These are phyloP conservation scores for Hypoxylon intermedium DNA, from an alignment of 495 filamentous ascomycete species.

Conservation along the genomic window DNA sequence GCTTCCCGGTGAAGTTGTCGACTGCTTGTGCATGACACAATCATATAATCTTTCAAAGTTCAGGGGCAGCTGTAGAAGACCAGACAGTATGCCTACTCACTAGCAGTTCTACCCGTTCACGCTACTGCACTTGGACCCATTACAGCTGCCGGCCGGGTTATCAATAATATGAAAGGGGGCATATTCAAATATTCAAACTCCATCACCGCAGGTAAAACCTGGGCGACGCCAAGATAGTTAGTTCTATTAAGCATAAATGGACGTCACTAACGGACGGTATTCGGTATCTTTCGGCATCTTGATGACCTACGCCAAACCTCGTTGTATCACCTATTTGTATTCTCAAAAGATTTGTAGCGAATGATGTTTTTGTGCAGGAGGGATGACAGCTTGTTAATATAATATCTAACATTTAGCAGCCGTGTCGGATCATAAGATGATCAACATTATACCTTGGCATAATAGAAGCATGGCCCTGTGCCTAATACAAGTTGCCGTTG, in stretches of 20 bases:
- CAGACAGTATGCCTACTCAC: too few species aligned
- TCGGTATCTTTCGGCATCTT: slow-evolving; percentile 30
- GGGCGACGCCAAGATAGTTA: slow-evolving; percentile 16
- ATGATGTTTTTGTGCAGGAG: neutral
- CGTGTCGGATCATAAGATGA: neutral
- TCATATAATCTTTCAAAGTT: neutral
- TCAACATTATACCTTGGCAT: neutral
- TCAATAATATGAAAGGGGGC: too few species aligned
- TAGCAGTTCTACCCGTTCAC: too few species aligned
- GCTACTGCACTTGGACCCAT: slow-evolving; percentile 1
- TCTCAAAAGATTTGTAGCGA: neutral
- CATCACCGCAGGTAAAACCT: slow-evolving; percentile 6
- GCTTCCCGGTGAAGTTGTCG: slow-evolving; percentile 14
- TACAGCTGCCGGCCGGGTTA: neutral
- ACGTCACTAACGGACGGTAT: slow-evolving; percentile 15
- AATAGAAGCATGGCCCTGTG: neutral
- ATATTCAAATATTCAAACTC: too few species aligned
- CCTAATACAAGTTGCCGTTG: too few species aligned
- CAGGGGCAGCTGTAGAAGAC: too few species aligned
- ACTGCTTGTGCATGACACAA: neutral
- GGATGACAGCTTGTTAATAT: neutral
- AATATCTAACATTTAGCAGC: neutral
- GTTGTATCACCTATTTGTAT: slow-evolving; percentile 5
- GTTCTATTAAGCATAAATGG: slow-evolving; percentile 31
- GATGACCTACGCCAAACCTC: slow-evolving; percentile 9